phyloP scores from a whole-genome alignment of 441 rosid species.

The Adansonia gregorii region DNA sequence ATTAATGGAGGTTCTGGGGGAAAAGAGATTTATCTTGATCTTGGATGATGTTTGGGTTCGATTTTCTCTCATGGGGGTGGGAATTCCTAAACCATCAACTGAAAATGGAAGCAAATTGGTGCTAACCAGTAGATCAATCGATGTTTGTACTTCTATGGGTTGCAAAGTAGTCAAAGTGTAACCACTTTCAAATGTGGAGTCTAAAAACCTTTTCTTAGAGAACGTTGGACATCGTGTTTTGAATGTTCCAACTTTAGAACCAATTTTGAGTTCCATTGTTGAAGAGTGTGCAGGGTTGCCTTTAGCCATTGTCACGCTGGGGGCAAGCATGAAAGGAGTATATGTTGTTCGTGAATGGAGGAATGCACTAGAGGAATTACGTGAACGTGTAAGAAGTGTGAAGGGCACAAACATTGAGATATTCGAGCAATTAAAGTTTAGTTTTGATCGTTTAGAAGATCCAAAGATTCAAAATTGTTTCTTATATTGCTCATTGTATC shows the following conservation, averaged over 20 bases:
- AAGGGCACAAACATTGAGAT: conserved; percentile 26
- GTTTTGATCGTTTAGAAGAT: conserved; percentile 46
- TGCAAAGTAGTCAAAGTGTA: not conserved
- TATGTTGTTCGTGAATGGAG: not conserved
- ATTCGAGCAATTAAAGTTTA: conserved; percentile 40
- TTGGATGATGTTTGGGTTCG: not conserved
- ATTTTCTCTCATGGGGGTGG: not conserved
- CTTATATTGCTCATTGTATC: conserved; percentile 54
- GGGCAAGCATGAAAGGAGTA: conserved; percentile 38
- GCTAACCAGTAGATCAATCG: not conserved
- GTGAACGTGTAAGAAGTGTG: conserved; percentile 23
- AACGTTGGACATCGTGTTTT: not conserved
- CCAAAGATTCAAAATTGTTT: conserved; percentile 33
- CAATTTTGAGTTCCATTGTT: conserved; percentile 28
- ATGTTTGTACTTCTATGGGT: not conserved
- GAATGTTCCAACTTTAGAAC: not conserved
- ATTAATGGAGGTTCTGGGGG: too few species aligned
- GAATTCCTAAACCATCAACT: not conserved
- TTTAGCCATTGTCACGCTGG: conserved; percentile 51
- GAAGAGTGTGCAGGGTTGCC: conserved; percentile 56
- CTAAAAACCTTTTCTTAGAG: not conserved
- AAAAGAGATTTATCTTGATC: not conserved
- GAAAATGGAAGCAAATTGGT: not conserved
- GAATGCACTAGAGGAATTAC: conserved; percentile 44
- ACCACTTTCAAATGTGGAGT: not conserved